Evolutionary conservation across 495 filamentous ascomycete species (phyloP).

Genomic region (Evernia prunastri): DNA sequence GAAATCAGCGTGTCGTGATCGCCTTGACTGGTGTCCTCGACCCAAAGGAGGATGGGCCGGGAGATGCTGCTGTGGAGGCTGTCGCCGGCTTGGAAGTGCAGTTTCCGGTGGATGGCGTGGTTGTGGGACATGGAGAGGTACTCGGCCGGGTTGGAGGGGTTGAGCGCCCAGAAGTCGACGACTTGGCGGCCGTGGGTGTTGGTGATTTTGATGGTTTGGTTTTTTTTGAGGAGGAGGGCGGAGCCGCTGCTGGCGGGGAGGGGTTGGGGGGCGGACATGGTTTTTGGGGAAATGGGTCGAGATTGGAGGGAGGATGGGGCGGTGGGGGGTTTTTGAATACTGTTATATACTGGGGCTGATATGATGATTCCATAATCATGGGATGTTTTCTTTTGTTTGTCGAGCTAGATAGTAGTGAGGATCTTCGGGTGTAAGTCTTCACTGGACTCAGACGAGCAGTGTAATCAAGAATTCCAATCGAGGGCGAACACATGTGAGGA

Average conservation of each 20-base stretch:
- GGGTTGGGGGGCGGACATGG: neutral
- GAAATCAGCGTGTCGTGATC: conserved; percentile 40
- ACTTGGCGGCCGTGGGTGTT: conserved; percentile 50
- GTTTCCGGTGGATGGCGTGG: conserved; percentile 30
- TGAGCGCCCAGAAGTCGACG: conserved; percentile 45
- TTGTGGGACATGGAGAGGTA: conserved; percentile 41
- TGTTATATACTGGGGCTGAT: neutral
- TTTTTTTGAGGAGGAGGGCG: conserved; percentile 33
- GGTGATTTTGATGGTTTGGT: conserved; percentile 44
- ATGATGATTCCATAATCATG: neutral
- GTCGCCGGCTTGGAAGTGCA: conserved; percentile 33
- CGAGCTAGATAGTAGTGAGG: neutral
- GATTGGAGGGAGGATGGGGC: neutral
- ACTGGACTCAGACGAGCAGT: neutral
- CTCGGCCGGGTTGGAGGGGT: conserved; percentile 15
- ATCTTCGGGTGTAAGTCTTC: neutral
- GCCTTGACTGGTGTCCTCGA: conserved; percentile 37
- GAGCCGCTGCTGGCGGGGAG: conserved; percentile 36
- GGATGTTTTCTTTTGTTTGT: no score
- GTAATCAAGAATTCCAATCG: neutral
- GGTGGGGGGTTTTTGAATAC: no score
- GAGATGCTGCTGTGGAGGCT: conserved; percentile 32
- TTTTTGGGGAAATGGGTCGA: neutral
- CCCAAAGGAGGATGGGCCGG: conserved; percentile 33
- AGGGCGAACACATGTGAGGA: neutral